Evolutionary conservation across 768 basidiomycete species (phyloP), one percentile per base, ranked within the genome.

Genomic region (Sarcomyxa edulis): DNA sequence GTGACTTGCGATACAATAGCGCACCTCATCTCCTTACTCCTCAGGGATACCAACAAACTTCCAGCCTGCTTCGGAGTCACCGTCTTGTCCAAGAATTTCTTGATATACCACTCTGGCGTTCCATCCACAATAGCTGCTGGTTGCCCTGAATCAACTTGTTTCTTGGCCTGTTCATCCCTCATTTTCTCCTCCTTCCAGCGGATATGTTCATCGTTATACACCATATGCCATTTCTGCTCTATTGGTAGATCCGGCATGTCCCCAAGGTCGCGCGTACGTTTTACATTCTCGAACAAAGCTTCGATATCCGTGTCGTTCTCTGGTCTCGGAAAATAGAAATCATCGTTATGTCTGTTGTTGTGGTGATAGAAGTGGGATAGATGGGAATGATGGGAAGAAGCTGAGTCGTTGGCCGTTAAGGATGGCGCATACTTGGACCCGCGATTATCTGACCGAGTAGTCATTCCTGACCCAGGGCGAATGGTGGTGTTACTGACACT

Each of bases 211-310:
- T 88, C 84, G 42, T 78, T 87, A 54, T 84, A 75, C 5, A 99
- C 84, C 54, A 98, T 77, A 47, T 71, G 69, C 94, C 95, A 99
- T 63, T 97, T 97, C 58, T 90, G 88, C 21, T 90, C 84, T 16
- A 87, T 71, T 11, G 76, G 50, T 40, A 89, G 64, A 43, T 71
- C 61, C 7, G 76, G 74, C 19, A 83, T 60, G 18, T 78, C 76
- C 8, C 61, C 72, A 18, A 89, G 57, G 48, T 77, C 84, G 29
- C 90, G 76, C 19, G 75, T 80, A 28, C 75, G 73, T 50, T 78
- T 76, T 39, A 96, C 76, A 39, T 80, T 76, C 46, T 87, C 76
- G 56, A 96, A 97, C 34, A 93, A 64, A 4, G 60, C 66, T 55
- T 94, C 83, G 18, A 98, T 82, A 39, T 91, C 84, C 31, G 77